Conservation (phyloP, 1,284 basidiomycete species). For the Ustilago lituana region DNA sequence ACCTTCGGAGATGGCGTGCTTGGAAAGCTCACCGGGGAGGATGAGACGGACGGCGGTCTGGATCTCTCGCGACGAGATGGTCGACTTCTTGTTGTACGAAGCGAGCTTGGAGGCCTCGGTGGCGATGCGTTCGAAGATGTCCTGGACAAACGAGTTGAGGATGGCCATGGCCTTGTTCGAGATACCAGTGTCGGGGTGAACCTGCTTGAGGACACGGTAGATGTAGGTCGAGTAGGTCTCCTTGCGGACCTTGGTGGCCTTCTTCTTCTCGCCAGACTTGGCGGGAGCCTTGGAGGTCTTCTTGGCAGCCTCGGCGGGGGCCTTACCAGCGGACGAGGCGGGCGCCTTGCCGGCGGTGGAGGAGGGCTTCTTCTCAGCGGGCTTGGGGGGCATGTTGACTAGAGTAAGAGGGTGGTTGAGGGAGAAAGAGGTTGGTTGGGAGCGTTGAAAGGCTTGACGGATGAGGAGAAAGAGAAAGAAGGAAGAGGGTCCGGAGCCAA, state of each 20-base stretch:
- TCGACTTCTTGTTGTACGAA: slow-evolving; percentile 68
- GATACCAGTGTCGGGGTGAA: slow-evolving; percentile 69
- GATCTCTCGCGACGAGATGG: slow-evolving; percentile 68
- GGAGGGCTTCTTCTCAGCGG: slow-evolving; percentile 70
- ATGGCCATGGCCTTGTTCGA: slow-evolving; percentile 70
- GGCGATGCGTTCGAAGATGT: slow-evolving; percentile 70
- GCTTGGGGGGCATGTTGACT: slow-evolving; percentile 63
- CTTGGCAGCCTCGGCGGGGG: slow-evolving; percentile 73
- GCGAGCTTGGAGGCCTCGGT: slow-evolving; percentile 68
- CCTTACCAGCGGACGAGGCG: slow-evolving; percentile 69
- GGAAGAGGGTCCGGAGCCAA: slow-evolving; percentile 22
- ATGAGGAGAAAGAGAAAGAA: slow-evolving; percentile 27
- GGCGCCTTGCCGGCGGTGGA: slow-evolving; percentile 73
- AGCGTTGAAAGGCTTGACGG: slow-evolving; percentile 33
- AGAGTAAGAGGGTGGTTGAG: slow-evolving; percentile 11
- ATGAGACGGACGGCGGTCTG: slow-evolving; percentile 67
- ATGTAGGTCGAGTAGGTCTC: slow-evolving; percentile 70
- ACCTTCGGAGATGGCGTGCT: slow-evolving; percentile 85
- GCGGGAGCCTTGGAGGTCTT: slow-evolving; percentile 69
- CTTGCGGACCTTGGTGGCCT: slow-evolving; percentile 74
- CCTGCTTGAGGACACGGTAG: slow-evolving; percentile 74
- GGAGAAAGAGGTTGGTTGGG: slow-evolving; percentile 9
- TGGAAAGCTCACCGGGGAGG: slow-evolving; percentile 75
- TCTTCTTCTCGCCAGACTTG: slow-evolving; percentile 73
- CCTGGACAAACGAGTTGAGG: slow-evolving; percentile 69